A percentile compares a stretch with the other conserved stretches of the same genome.
Evolutionary conservation across 2,329 filamentous ascomycete species (phyloP).

Genomic region (Calonectria crousiana): DNA sequence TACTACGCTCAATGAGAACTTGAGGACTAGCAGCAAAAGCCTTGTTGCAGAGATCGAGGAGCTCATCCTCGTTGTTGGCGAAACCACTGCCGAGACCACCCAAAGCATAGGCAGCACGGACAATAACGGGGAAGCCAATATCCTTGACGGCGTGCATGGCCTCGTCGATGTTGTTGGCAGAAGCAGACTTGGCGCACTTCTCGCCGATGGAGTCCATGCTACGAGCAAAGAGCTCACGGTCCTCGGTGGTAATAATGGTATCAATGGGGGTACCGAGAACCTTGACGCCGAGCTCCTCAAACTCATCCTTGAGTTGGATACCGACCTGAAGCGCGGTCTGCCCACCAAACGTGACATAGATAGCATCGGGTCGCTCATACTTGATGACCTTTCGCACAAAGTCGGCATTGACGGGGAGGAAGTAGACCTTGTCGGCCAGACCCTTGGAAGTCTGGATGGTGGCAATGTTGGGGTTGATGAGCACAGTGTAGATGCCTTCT

Average conservation of each 20-base stretch:
- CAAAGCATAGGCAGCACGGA: constrained; percentile 94
- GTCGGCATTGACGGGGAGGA: constrained; percentile 95
- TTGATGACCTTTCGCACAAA: constrained; percentile 98
- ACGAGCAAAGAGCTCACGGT: constrained; percentile 95
- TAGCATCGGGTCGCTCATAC: constrained; percentile 93
- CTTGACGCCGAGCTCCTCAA: constrained; percentile 90
- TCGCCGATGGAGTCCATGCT: constrained; percentile 99
- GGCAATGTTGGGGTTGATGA: constrained; percentile 99
- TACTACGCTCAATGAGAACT: constrained; percentile 95
- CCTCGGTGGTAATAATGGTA: constrained; percentile 98
- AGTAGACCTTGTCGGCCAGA: constrained; percentile 98
- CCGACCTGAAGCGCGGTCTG: constrained; percentile 97
- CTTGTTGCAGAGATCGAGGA: constrained; percentile 91
- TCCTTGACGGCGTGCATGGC: constrained; percentile 88
- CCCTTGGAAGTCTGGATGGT: constrained; percentile 99
- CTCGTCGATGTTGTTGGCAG: constrained; percentile 89
- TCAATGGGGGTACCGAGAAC: constrained; percentile 97
- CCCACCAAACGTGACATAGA: constrained; percentile 97
- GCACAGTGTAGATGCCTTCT: constrained; percentile 96
- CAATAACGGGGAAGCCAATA: constrained; percentile 97
- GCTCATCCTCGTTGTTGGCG: constrained; percentile 85
- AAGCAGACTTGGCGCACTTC: constrained; percentile 97
- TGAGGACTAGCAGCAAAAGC: constrained; percentile 96
- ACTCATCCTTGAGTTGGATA: constrained; percentile 97
- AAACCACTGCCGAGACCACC: constrained; percentile 97